These are phyloP conservation scores for Neurospora sp. DNA, from an alignment of 495 filamentous ascomycete genomes.

Conservation along the genomic window DNA sequence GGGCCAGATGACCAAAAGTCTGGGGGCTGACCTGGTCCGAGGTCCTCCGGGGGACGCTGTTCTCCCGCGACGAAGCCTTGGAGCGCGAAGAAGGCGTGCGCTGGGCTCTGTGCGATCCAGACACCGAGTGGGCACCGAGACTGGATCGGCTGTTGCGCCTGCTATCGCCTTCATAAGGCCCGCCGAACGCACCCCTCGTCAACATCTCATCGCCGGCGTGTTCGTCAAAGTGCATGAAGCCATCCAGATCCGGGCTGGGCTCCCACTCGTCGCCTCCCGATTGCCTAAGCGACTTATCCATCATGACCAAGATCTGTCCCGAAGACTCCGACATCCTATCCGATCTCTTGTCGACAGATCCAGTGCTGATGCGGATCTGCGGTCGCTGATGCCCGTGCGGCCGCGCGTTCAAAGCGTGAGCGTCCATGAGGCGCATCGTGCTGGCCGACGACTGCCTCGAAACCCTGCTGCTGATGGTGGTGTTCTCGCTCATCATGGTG, in stretches of 20 bases:
- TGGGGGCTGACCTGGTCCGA: conserved; percentile 8
- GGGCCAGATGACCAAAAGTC: not conserved
- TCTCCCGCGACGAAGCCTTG: conserved; percentile 3
- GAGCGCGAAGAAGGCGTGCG: not conserved
- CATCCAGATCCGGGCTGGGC: conserved; percentile 29
- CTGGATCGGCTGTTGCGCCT: conserved; percentile 8
- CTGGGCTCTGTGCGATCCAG: conserved; percentile 1
- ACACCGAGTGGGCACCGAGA: conserved; percentile 4
- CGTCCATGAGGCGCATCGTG: conserved; percentile 16
- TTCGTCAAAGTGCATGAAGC: conserved; percentile 26
- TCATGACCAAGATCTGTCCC: conserved; percentile 21
- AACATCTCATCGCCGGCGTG: conserved; percentile 16
- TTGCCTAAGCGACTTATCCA: conserved; percentile 9
- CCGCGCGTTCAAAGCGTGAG: conserved; percentile 9
- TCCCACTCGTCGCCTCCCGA: conserved; percentile 20
- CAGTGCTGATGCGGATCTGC: not conserved
- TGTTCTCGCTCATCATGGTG: conserved; percentile 14
- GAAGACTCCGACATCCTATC: not conserved
- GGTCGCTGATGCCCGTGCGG: conserved; percentile 9
- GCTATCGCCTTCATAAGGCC: not conserved
- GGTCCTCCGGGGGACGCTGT: not conserved
- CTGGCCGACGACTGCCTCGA: conserved; percentile 21
- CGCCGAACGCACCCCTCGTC: not conserved
- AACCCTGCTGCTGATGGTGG: conserved; percentile 10
- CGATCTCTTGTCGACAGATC: not conserved